A percentile compares a stretch with the other conserved stretches of the same genome.
phyloP scores from a whole-genome alignment of 306 rosid genomes.

The Carpinus viminea region DNA sequence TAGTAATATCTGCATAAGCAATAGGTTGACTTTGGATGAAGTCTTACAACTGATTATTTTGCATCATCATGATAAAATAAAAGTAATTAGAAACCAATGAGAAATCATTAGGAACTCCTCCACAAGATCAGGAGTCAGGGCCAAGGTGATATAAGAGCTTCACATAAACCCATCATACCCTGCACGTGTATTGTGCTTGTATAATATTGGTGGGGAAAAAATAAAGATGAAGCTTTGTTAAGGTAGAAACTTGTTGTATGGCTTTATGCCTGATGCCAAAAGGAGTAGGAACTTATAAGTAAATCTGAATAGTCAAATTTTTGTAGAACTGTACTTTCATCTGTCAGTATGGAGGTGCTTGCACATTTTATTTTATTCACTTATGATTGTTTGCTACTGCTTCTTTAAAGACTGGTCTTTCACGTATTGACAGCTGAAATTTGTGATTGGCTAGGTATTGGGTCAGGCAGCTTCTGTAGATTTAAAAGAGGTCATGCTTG shows the following conservation, averaged over 20 bases:
- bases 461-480: constrained; percentile 44
- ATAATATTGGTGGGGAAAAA: not conserved
- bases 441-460: constrained; percentile 45
- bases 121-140: not conserved
- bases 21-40: not conserved
- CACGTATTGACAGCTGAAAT: constrained; percentile 38
- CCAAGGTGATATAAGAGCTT: not conserved
- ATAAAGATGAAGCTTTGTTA: not conserved
- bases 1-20: not conserved
- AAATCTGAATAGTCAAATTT: not conserved
- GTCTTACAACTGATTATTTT: not conserved
- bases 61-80: not conserved
- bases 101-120: not conserved
- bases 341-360: not conserved
- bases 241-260: not conserved
- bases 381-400: constrained; percentile 1
- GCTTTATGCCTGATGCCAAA: not conserved
- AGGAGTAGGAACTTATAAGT: not conserved
- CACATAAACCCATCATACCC: not conserved
- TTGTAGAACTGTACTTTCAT: not conserved
- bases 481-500: constrained; percentile 45
- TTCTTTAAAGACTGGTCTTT: constrained; percentile 17
- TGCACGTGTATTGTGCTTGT: not conserved
- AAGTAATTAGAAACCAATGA: too few relatives aligned
- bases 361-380: not conserved